Evolutionary conservation across 805 yeast species (phyloP), one percentile per base, ranked within the genome.

Genomic region (Candida ortonii): DNA sequence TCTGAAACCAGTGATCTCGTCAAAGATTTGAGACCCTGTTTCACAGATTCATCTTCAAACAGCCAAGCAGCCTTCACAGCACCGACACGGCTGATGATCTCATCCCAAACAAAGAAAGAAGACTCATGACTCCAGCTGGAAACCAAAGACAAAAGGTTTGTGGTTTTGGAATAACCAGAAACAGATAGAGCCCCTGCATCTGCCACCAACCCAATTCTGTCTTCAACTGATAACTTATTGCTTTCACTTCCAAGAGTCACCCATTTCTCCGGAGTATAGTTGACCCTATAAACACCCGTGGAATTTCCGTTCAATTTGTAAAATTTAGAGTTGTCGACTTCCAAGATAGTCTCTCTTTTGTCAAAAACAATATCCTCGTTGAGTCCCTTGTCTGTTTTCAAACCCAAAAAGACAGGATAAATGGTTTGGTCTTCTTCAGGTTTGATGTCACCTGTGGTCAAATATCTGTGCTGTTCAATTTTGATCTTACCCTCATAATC

Each of bases 381-480:
- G n/a, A 54, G 29, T 2, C 59, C 61, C 10, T 25, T 13, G 31
- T 52, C 56, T 3, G 61, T 49, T 36, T 45, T 54, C 20, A 57
- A 39, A 22, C 61, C 57, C 35, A 76, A 55, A 15, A 80, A 80
- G 28, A 77, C 57, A 73, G 81, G 78, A 74, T 80, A 77, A 26
- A 67, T 28, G 17, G 80, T 72, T 35, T 58, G 52, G 53, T 83
- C 77, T 43, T 83, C 90, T 39, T 70, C 82, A 11, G 73, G 70
- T 36, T 61, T 65, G 28, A 73, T 80, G 51, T 80, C 87, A 34
- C 84, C 88, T 18, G 82, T 70, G 26, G 73, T 69, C 44, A 83
- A 64, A 57, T 74, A 83, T 49, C 90, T 69, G 42, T 75, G 67
- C 63, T 83, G 90, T 27, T 54, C 59, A 30, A 78, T 59, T 6